Evolutionary conservation across 805 yeast genomes (phyloP), one percentile per base, ranked within the genome.

Genomic region (Pichia paraexigua): DNA sequence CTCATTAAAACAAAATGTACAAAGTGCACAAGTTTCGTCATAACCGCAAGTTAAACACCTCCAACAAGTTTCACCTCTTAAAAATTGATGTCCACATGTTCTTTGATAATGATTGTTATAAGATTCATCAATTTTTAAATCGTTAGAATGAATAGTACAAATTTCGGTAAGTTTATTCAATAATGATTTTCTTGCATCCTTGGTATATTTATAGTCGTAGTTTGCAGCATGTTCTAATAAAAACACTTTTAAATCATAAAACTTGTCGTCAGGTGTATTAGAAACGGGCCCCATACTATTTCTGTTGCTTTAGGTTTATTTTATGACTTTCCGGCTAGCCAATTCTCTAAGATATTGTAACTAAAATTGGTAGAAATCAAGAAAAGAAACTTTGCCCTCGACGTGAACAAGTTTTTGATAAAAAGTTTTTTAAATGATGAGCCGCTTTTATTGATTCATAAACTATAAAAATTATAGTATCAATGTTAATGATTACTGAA

Each of bases 21-120:
- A 91, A 11, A 91, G 68, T 0, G 91, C 95, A 65, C 95, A 85
- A 0, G 92, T 82, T 44, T 87, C 95, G 62, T 88, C 95, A 47
- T 76, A 76, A 0, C 88, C 91, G 67, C 95, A 74, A 35, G 91
- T 77, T 35, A 81, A 60, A 62, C 96, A 88, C 42, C 90, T 72
- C 62, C 85, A 85, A 3, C 88, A 83, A 0, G 94, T 90, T 62
- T 87, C 95, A 7, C 96, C 95, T 46, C 81, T 77, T 45, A 78
- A 72, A 59, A 88, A 84, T 48, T 82, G 80, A 21, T 83, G 71
- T 2, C 88, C 85, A 64, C 96, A 88, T 0, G 92, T 84, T 64
- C 87, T 71, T 18, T 81, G 77, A 21, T 77, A 73, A 61, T 87
- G 95, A 55, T 56, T 59, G 43, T 63, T 64, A 39, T 58, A 52